Conservation (phyloP, 352 stramenopile genomes). For the Globisporangium solare region DNA sequence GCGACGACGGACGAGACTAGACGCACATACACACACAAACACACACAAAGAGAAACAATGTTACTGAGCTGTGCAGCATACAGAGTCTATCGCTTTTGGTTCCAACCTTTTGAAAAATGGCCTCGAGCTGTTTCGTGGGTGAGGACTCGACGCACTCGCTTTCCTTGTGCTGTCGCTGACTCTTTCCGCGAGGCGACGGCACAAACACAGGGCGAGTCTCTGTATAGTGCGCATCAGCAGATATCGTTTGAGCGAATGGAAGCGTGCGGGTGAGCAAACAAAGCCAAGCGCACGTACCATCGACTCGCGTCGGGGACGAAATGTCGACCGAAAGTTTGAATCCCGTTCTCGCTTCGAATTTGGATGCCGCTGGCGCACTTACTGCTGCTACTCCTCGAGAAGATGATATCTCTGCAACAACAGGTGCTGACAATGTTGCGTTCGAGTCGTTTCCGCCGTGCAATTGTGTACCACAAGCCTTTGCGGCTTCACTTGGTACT, state of each 20-base stretch:
- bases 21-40: background rate
- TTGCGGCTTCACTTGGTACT: too few relatives aligned
- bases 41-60: too few relatives aligned
- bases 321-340: constrained; percentile 52
- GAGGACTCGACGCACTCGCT: constrained; percentile 8
- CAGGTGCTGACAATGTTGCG: too few relatives aligned
- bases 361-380: constrained; percentile 25
- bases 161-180: constrained; percentile 19
- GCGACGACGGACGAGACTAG: constrained; percentile 60
- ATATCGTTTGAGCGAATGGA: background rate
- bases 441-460: too few relatives aligned
- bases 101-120: constrained; percentile 60
- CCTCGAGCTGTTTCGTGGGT: constrained; percentile 8
- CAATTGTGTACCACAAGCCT: too few relatives aligned
- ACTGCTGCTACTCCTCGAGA: constrained; percentile 6
- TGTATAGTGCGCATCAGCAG: constrained; percentile 6
- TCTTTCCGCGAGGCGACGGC: constrained; percentile 45
- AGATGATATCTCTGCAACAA: constrained; percentile 3
- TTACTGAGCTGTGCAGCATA: background rate
- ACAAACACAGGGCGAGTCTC: constrained; percentile 45
- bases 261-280: background rate
- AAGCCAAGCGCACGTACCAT: constrained; percentile 25
- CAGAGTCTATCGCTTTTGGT: background rate
- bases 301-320: constrained; percentile 26
- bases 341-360: constrained; percentile 47